Percentiles rank a stretch among this genome's conserved stretches.
Evolutionary conservation across 306 rosid genomes (phyloP).

Genomic region (Vigna radiata): DNA sequence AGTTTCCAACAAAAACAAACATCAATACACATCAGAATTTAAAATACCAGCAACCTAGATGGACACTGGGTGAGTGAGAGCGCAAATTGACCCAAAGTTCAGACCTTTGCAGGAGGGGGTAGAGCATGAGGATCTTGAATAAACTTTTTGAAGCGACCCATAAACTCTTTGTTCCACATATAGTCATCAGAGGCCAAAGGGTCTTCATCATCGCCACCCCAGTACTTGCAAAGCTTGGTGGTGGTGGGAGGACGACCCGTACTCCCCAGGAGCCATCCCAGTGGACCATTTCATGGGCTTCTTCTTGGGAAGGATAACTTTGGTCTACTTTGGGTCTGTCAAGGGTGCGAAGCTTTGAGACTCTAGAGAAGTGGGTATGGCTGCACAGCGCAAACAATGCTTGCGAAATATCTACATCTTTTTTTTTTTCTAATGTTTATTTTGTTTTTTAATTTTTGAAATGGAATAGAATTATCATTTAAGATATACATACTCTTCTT

Average conservation of each 20-base stretch:
- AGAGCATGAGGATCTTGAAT: conserved; percentile 55
- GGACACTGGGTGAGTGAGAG: background rate
- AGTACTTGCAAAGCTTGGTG: conserved; percentile 81
- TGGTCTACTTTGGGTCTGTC: conserved; percentile 75
- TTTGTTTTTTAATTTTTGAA: no score
- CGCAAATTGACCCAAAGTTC: background rate
- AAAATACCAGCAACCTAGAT: background rate
- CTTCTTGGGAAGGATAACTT: conserved; percentile 80
- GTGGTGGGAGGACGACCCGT: conserved; percentile 86
- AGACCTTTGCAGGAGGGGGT: conserved; percentile 62
- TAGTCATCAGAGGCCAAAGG: conserved; percentile 75
- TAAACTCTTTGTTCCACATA: conserved; percentile 86
- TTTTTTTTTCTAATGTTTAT: no score
- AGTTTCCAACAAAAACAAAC: conserved; percentile 27
- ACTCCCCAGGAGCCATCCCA: conserved; percentile 88
- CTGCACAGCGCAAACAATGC: conserved; percentile 67
- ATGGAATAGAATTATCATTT: no score
- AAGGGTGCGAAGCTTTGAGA: conserved; percentile 47
- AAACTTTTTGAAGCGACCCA: conserved; percentile 68
- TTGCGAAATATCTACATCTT: no score
- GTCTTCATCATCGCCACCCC: conserved; percentile 84
- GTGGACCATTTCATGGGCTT: conserved; percentile 93
- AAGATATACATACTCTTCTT: no score
- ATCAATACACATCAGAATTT: background rate
- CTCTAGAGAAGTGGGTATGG: conserved; percentile 74